phyloP scores from a whole-genome alignment of 495 filamentous ascomycete species.

The Cercophora scortea region DNA sequence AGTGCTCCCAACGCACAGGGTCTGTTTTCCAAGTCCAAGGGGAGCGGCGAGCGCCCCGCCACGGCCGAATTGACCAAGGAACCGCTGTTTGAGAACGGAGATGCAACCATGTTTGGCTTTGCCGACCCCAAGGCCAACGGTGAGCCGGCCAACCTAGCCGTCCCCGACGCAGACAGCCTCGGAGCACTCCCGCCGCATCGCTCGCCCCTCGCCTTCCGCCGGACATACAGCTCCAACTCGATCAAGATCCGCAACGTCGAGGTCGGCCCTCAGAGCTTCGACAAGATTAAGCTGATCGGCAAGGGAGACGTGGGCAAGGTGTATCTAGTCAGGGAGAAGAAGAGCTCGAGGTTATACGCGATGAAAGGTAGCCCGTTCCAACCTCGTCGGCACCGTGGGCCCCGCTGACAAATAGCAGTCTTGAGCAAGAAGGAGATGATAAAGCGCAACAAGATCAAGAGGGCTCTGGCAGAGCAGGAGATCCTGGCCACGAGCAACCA shows the following conservation, averaged over 20 bases:
- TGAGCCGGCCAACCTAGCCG: slow-evolving; percentile 10
- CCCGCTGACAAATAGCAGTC: slow-evolving; percentile 51
- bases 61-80: slow-evolving; percentile 78
- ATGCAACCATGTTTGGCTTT: slow-evolving; percentile 49
- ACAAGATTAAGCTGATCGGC: slow-evolving; percentile 98
- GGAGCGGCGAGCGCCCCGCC: slow-evolving; percentile 58
- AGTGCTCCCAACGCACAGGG: slow-evolving; percentile 97
- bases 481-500: slow-evolving; percentile 98
- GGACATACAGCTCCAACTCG: slow-evolving; percentile 97
- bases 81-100: slow-evolving; percentile 53
- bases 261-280: slow-evolving; percentile 90
- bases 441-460: slow-evolving; percentile 99
- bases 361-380: slow-evolving; percentile 75
- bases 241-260: slow-evolving; percentile 97
- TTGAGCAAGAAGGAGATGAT: slow-evolving; percentile 99
- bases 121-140: slow-evolving; percentile 30
- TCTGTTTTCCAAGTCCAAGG: slow-evolving; percentile 62
- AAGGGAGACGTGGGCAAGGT: slow-evolving; percentile 99
- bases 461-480: slow-evolving; percentile 93
- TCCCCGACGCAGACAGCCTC: slow-evolving; percentile 20
- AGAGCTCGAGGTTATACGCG: slow-evolving; percentile 86
- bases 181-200: slow-evolving; percentile 35
- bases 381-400: not conserved
- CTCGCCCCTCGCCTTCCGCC: slow-evolving; percentile 65
- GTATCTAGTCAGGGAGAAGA: slow-evolving; percentile 95